A percentile compares a stretch with the other conserved stretches of the same genome.
Conservation (phyloP, 192 early-diverging fungal species). For the Lunasporangiospora selenospora region DNA sequence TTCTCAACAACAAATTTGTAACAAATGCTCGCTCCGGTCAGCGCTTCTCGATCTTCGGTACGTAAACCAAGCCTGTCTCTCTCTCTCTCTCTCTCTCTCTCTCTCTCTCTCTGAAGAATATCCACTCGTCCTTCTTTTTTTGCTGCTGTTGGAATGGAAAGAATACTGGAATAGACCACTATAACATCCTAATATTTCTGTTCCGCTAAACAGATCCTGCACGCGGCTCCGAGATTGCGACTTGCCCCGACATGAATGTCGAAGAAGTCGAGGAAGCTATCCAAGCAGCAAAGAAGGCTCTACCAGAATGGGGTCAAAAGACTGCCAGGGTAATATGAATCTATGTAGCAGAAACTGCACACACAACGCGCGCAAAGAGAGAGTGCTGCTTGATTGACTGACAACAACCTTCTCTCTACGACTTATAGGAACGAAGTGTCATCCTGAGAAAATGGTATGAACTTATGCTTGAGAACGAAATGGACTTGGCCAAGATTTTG, state of each 20-base stretch:
- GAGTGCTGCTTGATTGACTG: not conserved
- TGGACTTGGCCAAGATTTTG: conserved; percentile 81
- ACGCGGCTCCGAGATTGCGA: conserved; percentile 62
- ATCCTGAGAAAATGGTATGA: conserved; percentile 71
- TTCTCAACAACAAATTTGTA: conserved; percentile 68
- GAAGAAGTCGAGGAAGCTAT: conserved; percentile 65
- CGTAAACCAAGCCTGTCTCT: no score
- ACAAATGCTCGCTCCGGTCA: conserved; percentile 36
- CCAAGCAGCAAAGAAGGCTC: conserved; percentile 62
- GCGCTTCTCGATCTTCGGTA: conserved; percentile 64
- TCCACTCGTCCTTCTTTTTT: not conserved
- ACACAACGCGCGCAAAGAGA: not conserved
- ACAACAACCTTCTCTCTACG: conserved; percentile 3
- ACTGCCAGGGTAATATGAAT: conserved; percentile 58
- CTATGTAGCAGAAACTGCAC: not conserved
- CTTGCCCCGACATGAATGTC: conserved; percentile 70
- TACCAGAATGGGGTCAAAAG: conserved; percentile 64
- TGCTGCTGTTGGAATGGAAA: not conserved
- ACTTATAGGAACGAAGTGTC: conserved; percentile 56
- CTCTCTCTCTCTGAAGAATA: not conserved
- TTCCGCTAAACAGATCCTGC: conserved; percentile 61
- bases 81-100: no score
- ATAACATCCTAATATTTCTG: not conserved
- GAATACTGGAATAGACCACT: not conserved
- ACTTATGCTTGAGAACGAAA: conserved; percentile 67